These are phyloP conservation scores for Thraustochytrium sp. DNA, from an alignment of 352 stramenopile species.

Conservation along the genomic window DNA sequence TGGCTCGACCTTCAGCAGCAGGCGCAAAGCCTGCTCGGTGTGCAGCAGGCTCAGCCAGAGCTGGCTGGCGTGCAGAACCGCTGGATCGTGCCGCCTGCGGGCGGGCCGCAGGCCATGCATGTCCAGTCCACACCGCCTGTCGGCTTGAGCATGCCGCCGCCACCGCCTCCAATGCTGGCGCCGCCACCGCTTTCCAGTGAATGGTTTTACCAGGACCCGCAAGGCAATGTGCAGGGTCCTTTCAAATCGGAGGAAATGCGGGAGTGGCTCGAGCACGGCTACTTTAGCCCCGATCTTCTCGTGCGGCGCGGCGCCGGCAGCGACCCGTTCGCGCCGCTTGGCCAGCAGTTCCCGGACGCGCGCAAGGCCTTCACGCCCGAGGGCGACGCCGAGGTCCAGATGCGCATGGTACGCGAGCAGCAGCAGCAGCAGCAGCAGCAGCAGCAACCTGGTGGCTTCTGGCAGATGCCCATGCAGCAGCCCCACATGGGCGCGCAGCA, in stretches of 20 bases:
- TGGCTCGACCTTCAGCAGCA: not conserved
- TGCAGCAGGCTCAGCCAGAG: not conserved
- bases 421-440: not conserved
- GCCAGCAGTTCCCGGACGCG: constrained; percentile 58
- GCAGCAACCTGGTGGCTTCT: not conserved
- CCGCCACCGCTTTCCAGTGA: constrained; percentile 21
- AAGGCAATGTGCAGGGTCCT: constrained; percentile 69
- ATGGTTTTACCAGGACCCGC: constrained; percentile 76
- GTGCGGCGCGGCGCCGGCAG: constrained; percentile 57
- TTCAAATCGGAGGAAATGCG: constrained; percentile 72
- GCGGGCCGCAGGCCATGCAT: not conserved
- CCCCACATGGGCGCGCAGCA: not conserved
- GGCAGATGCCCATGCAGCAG: not conserved
- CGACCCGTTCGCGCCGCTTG: constrained; percentile 59
- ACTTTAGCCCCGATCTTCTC: constrained; percentile 70
- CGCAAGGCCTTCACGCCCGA: constrained; percentile 54
- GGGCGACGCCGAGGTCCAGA: constrained; percentile 2
- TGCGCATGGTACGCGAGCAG: not conserved
- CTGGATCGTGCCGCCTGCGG: not conserved
- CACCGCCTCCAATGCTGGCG: not conserved
- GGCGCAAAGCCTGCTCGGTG: not conserved
- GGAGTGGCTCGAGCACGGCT: constrained; percentile 74
- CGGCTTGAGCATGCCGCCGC: not conserved
- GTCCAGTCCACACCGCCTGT: not conserved
- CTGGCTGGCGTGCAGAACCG: not conserved